phyloP scores from a whole-genome alignment of 768 basidiomycete genomes.

The Gautieria morchelliformis region DNA sequence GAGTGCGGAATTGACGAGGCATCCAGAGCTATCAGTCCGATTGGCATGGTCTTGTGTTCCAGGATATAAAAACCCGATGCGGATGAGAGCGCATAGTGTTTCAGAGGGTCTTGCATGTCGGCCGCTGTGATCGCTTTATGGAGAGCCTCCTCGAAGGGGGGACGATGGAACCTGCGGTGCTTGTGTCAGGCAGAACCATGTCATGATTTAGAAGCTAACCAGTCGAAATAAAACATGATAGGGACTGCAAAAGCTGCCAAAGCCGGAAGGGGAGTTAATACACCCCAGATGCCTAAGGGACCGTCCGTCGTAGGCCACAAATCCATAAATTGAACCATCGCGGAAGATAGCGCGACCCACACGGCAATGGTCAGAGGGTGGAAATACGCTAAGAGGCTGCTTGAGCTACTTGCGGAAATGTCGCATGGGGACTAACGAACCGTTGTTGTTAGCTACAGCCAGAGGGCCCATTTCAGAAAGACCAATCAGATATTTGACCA shows the following conservation, averaged over 20 bases:
- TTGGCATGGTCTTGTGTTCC: conserved; percentile 44
- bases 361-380: conserved; percentile 50
- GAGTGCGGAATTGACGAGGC: conserved; percentile 36
- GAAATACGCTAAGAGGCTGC: conserved; percentile 32
- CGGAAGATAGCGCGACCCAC: conserved; percentile 52
- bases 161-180: conserved; percentile 53
- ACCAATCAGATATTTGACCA: conserved; percentile 53
- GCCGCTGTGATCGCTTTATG: conserved; percentile 41
- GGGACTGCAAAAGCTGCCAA: conserved; percentile 57
- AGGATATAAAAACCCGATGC: conserved; percentile 66
- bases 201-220: conserved; percentile 32
- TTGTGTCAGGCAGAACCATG: not conserved
- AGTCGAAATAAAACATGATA: conserved; percentile 58
- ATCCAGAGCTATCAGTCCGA: conserved; percentile 67
- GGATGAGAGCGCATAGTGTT: conserved; percentile 50
- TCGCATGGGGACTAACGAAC: conserved; percentile 23
- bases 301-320: conserved; percentile 55
- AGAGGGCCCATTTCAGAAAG: conserved; percentile 60
- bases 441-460: conserved; percentile 53
- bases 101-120: conserved; percentile 44
- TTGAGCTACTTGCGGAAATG: not conserved
- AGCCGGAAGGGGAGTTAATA: conserved; percentile 52
- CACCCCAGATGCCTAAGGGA: conserved; percentile 31
- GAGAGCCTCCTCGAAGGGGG: conserved; percentile 48
- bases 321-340: conserved; percentile 47